Evolutionary conservation across 768 basidiomycete genomes (phyloP).

Genomic region (Boletus rufocinnamomeus): DNA sequence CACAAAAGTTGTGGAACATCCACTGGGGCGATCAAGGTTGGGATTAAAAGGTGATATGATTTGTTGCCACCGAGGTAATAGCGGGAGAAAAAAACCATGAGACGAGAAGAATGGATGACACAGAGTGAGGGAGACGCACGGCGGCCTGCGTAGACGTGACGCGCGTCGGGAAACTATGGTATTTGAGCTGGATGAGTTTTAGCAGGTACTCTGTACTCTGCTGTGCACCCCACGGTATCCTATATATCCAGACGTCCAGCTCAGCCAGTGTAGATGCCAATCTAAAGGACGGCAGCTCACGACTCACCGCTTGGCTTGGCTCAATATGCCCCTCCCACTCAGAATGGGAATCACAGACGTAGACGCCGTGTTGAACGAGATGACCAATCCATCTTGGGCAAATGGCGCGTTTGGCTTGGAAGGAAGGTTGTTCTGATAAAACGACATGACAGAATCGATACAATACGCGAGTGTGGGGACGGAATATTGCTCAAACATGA

Average conservation of each 20-base stretch:
- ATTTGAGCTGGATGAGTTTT: conserved; percentile 93
- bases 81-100: background rate
- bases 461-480: conserved; percentile 87
- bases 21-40: conserved; percentile 53
- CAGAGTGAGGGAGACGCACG: conserved; percentile 44
- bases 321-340: conserved; percentile 78
- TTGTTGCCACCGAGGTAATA: background rate
- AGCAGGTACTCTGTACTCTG: conserved; percentile 91
- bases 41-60: background rate
- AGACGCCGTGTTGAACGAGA: conserved; percentile 90
- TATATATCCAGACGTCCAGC: conserved; percentile 33
- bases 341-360: conserved; percentile 91
- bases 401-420: conserved; percentile 38
- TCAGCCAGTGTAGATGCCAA: background rate
- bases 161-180: conserved; percentile 87
- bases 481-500: conserved; percentile 92
- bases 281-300: background rate
- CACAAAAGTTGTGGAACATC: conserved; percentile 88
- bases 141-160: conserved; percentile 76
- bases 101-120: background rate
- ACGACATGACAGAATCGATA: conserved; percentile 90
- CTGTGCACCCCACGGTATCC: conserved; percentile 92
- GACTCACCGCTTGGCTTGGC: conserved; percentile 82
- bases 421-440: conserved; percentile 75
- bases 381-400: conserved; percentile 71